A percentile compares a stretch with the other conserved stretches of the same genome.
These are phyloP conservation scores for Pittosporum tobira DNA, from an alignment of 129 eudicot genomes.

Conservation along the genomic window DNA sequence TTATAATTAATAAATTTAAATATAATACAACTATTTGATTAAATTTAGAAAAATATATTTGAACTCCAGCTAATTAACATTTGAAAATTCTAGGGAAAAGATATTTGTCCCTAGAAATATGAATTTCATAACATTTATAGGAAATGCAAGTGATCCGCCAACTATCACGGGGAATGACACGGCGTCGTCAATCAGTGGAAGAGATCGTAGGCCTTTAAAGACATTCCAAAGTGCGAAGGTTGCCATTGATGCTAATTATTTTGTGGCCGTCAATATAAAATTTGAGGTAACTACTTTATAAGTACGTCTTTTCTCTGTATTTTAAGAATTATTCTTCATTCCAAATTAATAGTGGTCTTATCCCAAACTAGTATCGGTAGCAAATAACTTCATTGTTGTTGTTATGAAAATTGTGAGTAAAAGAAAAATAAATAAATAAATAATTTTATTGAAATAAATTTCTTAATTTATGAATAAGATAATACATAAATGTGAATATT, in stretches of 20 bases:
- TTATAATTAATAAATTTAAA: too few relatives aligned
- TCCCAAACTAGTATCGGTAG: too few relatives aligned
- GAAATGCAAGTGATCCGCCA: constrained; percentile 39
- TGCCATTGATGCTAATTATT: constrained; percentile 45
- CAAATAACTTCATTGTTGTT: too few relatives aligned
- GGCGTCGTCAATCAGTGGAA: constrained; percentile 29
- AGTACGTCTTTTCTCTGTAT: not conserved
- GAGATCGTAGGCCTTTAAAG: constrained; percentile 26
- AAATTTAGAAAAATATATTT: too few relatives aligned
- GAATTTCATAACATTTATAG: constrained; percentile 35
- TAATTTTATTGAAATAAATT: too few relatives aligned
- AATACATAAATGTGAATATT: too few relatives aligned
- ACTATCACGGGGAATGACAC: constrained; percentile 53
- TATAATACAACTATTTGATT: not conserved
- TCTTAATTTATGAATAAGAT: too few relatives aligned
- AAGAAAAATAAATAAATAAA: too few relatives aligned
- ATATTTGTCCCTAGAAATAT: constrained; percentile 29
- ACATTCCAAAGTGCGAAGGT: constrained; percentile 55
- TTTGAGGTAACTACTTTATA: constrained; percentile 30
- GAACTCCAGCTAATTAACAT: not conserved
- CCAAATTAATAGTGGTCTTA: too few relatives aligned
- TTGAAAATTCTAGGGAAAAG: constrained; percentile 39
- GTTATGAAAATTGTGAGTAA: too few relatives aligned
- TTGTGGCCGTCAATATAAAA: constrained; percentile 41
- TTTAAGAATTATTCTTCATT: too few relatives aligned